Percentiles rank a stretch among this genome's conserved stretches.
phyloP scores from a whole-genome alignment of 2,329 filamentous ascomycete species.

The Xylariaceae sp. region DNA sequence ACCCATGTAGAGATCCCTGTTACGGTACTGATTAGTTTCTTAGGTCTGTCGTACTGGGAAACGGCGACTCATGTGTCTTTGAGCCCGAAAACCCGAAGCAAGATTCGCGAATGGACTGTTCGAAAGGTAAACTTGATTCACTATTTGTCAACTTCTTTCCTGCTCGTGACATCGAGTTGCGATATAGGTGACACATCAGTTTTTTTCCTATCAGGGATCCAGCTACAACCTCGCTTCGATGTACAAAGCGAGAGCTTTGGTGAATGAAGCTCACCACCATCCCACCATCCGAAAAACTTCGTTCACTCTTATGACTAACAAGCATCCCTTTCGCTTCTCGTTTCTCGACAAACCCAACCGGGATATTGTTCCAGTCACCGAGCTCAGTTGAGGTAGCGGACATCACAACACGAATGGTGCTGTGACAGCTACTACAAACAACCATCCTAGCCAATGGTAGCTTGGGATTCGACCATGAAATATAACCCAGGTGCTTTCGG shows the following conservation, averaged over 20 bases:
- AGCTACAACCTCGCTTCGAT: slow-evolving; percentile 11
- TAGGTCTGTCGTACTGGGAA: not conserved
- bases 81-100: slow-evolving; percentile 3
- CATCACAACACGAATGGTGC: not conserved
- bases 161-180: slow-evolving; percentile 7
- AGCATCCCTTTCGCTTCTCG: slow-evolving; percentile 17
- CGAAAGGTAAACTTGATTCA: slow-evolving; percentile 5
- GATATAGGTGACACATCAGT: slow-evolving; percentile 17
- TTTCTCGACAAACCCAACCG: slow-evolving; percentile 14
- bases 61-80: slow-evolving; percentile 4
- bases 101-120: slow-evolving; percentile 4
- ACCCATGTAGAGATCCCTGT: not conserved
- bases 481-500: not conserved
- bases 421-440: slow-evolving; percentile 10
- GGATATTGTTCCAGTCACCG: slow-evolving; percentile 6
- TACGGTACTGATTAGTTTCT: not conserved
- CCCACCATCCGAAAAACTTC: slow-evolving; percentile 8
- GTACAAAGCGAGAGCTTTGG: not conserved
- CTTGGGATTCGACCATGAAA: slow-evolving; percentile 9
- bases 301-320: slow-evolving; percentile 18
- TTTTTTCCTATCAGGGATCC: not conserved
- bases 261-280: not conserved
- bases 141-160: slow-evolving; percentile 17
- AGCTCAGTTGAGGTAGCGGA: slow-evolving; percentile 2
- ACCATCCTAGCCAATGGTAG: slow-evolving; percentile 13